Percentiles rank a stretch among this genome's conserved stretches.
Evolutionary conservation across 1,139 yeast genomes (phyloP).

Genomic region (Hyphopichia burtonii): DNA sequence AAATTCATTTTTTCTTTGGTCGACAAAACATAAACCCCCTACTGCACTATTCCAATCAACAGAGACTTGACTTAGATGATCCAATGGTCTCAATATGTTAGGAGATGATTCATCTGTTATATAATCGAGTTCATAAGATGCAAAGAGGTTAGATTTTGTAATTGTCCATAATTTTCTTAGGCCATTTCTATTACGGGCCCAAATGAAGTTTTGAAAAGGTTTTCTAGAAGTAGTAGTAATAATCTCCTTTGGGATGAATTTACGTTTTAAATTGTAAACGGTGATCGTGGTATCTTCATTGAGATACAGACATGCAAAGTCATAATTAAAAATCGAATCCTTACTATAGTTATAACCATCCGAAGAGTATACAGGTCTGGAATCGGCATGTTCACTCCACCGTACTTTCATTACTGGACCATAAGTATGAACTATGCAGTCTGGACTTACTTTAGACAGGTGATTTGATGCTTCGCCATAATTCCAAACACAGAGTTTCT

Average conservation of each 20-base stretch:
- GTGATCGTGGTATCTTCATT: conserved; percentile 75
- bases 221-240: conserved; percentile 54
- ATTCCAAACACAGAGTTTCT: conserved; percentile 79
- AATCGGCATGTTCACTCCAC: conserved; percentile 50
- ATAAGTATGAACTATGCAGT: conserved; percentile 70
- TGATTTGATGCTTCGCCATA: conserved; percentile 34
- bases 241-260: conserved; percentile 70
- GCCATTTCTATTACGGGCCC: conserved; percentile 31
- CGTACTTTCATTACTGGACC: conserved; percentile 73
- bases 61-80: conserved; percentile 52
- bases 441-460: conserved; percentile 53
- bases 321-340: conserved; percentile 44
- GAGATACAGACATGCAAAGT: conserved; percentile 74
- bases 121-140: conserved; percentile 53
- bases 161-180: conserved; percentile 39
- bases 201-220: conserved; percentile 44
- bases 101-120: conserved; percentile 14
- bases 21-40: conserved; percentile 51
- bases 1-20: conserved; percentile 50
- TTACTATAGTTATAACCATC: background rate
- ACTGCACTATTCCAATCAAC: conserved; percentile 53
- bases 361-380: background rate
- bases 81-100: conserved; percentile 50
- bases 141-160: conserved; percentile 47
- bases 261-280: conserved; percentile 71